Evolutionary conservation across 1,284 basidiomycete species (phyloP), one percentile per base, ranked within the genome.

Genomic region (Malassezia japonica): DNA sequence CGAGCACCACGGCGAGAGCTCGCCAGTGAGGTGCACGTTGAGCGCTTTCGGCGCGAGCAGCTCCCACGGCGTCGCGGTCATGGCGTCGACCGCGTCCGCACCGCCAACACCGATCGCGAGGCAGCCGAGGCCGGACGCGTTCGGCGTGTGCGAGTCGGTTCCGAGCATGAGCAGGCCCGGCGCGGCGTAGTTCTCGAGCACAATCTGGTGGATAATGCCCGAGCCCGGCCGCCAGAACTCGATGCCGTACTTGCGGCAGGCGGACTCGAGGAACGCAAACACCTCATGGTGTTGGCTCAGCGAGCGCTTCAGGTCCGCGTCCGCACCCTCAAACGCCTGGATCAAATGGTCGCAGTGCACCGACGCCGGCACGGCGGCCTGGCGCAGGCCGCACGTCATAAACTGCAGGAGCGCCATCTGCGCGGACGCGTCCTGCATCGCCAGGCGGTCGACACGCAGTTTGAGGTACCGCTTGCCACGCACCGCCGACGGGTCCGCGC

Each of bases 321-420:
- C 80, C 1, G 89, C 89, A 15, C 90, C 90, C 56, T 83, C 79
- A 29, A 78, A 79, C 7, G 76, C 76, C 50, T 69, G 72, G 76
- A 72, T 72, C 25, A 72, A 51, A 76, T 99, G 94, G 74, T 99
- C 94, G 70, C 94, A 98, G 75, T 99, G 94, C 35, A 82, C 79
- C 59, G 74, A 94, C 80, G 77, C 85, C 78, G 94, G 92, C 7
- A 98, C 91, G 25, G 87, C 86, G 64, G 84, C 87, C 57, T 80
- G 80, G 21, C 82, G 76, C 48, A 96, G 81, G 29, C 88, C 89
- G 55, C 91, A 94, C 51, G 92, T 95, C 87, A 96, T 96, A 76
- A 98, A 99, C 76, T 99, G 94, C 49, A 99, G 76, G 50, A 94
- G 84, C 34, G 94, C 94, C 94, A 99, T 99, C 84, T 99, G 94